Base-by-base conservation (phyloP, 768 basidiomycete genomes). In the Punctularia strigosozonata region DNA sequence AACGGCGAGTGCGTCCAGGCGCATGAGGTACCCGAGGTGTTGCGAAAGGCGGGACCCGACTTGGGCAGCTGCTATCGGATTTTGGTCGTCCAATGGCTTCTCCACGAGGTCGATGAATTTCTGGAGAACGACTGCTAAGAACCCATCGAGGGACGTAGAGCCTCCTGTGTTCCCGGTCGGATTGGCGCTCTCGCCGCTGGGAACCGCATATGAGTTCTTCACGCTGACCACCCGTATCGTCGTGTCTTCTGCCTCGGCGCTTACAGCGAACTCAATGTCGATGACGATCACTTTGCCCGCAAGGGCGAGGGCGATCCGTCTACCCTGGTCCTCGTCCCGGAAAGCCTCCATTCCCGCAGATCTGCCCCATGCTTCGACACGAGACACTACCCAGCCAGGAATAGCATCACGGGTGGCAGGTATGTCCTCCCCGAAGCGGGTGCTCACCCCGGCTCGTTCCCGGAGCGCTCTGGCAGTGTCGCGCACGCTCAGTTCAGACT, bases 201-300 rank as follows among this genome's bases (percentile, higher is more conserved):
- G 60, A 22, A 74, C 65, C 1, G 81, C 85, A 54, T 81, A 85
- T 6, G 81, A 77, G 2, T 79, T 82, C 53, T 83, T 87, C 47
- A 84, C 72, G 28, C 62, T 69, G 0, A 69, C 66, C 18, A 77
- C 68, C 17, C 55, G 57, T 19, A 77, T 49, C 10, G 43, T 53
- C 4, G 71, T 66, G 15, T 51, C 51, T 13, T 50, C 45, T 0
- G 61, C 52, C 32, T 67, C 53, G 8, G 53, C 51, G 43, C 70
- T 60, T 41, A 77, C 54, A 12, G 61, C 50, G 45, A 88, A 70
- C 47, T 83, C 78, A 42, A 86, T 66, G 52, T 88, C 85, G 39
- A 87, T 59, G 24, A 87, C 83, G 7, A 88, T 61, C n/a, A 85
- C 75, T 53, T 84, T 84, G 2, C 85, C 85, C 3, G 76, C 85